These are phyloP conservation scores for Ramularia collo-cygni DNA, from an alignment of 2,329 filamentous ascomycete genomes.

Conservation along the genomic window DNA sequence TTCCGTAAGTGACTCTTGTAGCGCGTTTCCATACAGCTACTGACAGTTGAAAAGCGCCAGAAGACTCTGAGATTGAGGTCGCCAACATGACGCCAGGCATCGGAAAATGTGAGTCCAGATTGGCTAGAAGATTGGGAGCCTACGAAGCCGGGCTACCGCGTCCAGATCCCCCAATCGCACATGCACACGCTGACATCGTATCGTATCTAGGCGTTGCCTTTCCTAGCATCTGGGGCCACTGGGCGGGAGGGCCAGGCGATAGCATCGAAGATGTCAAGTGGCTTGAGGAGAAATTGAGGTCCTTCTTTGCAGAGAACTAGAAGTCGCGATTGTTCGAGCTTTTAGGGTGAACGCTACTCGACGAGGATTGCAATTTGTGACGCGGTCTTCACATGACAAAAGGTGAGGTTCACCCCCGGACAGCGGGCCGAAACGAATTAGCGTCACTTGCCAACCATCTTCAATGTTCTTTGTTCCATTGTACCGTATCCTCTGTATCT, in stretches of 20 bases:
- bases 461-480: too few species aligned
- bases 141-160: too few species aligned
- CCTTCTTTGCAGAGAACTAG: conserved; percentile 42
- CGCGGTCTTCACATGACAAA: too few species aligned
- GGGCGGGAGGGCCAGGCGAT: conserved; percentile 54
- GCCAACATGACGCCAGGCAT: conserved; percentile 53
- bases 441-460: too few species aligned
- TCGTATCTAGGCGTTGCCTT: conserved; percentile 30
- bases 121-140: conserved; percentile 8
- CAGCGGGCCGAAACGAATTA: too few species aligned
- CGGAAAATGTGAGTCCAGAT: conserved; percentile 41
- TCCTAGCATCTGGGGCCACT: conserved; percentile 29
- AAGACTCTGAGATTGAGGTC: conserved; percentile 71
- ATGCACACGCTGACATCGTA: background rate
- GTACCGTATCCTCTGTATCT: background rate
- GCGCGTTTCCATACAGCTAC: background rate
- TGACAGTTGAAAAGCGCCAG: conserved; percentile 46
- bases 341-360: too few species aligned
- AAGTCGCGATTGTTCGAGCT: too few species aligned
- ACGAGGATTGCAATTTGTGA: too few species aligned
- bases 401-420: background rate
- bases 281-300: conserved; percentile 56
- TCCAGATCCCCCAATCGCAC: background rate
- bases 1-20: conserved; percentile 51
- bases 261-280: conserved; percentile 64